These are phyloP conservation scores for Hydrangea macrophylla DNA, from an alignment of 148 eudicot genomes.

Conservation along the genomic window DNA sequence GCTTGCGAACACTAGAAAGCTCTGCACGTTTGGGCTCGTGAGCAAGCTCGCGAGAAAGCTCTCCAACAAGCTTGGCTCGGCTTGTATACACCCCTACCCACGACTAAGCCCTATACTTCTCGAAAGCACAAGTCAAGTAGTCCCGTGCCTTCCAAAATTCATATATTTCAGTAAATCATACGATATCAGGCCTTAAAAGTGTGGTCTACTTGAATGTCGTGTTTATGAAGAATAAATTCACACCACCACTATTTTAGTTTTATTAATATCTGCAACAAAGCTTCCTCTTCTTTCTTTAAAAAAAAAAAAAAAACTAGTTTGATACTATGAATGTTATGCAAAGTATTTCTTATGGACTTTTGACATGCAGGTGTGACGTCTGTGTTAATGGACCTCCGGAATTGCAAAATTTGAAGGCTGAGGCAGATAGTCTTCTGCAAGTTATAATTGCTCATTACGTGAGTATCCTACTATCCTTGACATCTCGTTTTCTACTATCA, in stretches of 20 bases:
- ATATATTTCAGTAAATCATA: not conserved
- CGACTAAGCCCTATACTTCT: not conserved
- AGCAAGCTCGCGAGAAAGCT: no score
- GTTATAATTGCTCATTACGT: conserved; percentile 53
- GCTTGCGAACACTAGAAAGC: no score
- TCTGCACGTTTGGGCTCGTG: no score
- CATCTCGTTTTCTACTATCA: not conserved
- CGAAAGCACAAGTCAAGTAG: not conserved
- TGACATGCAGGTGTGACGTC: conserved; percentile 55
- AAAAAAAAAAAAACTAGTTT: no score
- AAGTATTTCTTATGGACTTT: not conserved
- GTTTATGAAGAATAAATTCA: not conserved
- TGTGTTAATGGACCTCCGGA: conserved; percentile 76
- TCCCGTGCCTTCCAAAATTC: not conserved
- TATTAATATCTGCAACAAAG: not conserved
- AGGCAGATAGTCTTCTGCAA: conserved; percentile 56
- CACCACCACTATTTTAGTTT: not conserved
- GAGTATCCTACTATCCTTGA: conserved; percentile 25
- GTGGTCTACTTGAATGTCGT: not conserved
- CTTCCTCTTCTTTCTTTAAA: not conserved
- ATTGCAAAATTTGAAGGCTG: conserved; percentile 55
- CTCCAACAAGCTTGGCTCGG: not conserved
- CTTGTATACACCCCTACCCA: no score
- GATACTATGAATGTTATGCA: not conserved
- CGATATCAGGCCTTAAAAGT: not conserved